Percentiles rank a stretch among this genome's conserved stretches.
Evolutionary conservation across 257 asterid genomes (phyloP).

Genomic region (Fraxinus cuspidata): DNA sequence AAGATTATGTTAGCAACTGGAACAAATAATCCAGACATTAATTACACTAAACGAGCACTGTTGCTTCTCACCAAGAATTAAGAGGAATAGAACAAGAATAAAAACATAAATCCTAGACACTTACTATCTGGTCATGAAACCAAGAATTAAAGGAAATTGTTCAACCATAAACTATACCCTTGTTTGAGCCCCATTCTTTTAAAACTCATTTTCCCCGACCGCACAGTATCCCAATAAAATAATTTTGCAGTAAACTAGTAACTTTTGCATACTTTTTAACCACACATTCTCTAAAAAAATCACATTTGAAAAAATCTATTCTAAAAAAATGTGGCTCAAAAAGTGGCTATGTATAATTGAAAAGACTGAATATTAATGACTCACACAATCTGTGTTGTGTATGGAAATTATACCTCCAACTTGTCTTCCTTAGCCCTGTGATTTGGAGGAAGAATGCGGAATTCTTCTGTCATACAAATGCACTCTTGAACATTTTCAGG

Average conservation of each 20-base stretch:
- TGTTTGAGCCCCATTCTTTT: too few species aligned
- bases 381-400: not conserved
- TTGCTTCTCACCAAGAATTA: not conserved
- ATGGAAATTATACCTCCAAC: constrained; percentile 57
- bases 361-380: not conserved
- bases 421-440: constrained; percentile 87
- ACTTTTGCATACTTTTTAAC: too few species aligned
- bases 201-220: too few species aligned
- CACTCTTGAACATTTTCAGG: constrained; percentile 85
- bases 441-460: constrained; percentile 75
- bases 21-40: not conserved
- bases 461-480: constrained; percentile 67
- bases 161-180: not conserved
- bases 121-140: not conserved
- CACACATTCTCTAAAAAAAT: too few species aligned
- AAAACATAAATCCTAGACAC: not conserved
- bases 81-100: not conserved
- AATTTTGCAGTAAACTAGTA: too few species aligned
- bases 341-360: not conserved
- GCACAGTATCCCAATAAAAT: too few species aligned
- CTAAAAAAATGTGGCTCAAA: too few species aligned
- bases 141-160: not conserved
- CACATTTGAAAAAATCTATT: too few species aligned
- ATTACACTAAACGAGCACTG: not conserved
- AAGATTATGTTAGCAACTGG: not conserved